Conservation (phyloP, 106 monocot genomes). For the Phalaenopsis aphrodite region DNA sequence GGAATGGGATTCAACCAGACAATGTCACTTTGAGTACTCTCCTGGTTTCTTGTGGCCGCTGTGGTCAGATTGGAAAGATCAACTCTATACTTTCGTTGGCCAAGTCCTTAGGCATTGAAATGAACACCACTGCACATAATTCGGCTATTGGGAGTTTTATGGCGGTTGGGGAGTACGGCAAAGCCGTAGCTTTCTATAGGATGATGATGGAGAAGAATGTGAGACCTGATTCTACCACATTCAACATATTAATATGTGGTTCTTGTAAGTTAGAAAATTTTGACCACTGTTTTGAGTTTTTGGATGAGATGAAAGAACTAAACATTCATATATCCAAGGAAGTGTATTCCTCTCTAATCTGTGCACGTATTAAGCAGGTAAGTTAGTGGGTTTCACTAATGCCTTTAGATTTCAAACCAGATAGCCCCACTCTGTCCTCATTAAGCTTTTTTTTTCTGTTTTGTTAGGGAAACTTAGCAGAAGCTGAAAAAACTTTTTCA, state of each 20-base stretch:
- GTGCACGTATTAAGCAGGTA: conserved; percentile 82
- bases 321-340: conserved; percentile 79
- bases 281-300: conserved; percentile 50
- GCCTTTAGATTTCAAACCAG: neutral
- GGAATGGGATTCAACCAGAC: conserved; percentile 57
- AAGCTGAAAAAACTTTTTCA: conserved; percentile 71
- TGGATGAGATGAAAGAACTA: conserved; percentile 67
- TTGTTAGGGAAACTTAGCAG: conserved; percentile 45
- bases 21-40: conserved; percentile 92
- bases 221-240: conserved; percentile 73
- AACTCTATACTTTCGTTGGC: conserved; percentile 66
- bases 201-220: conserved; percentile 60
- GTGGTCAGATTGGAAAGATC: conserved; percentile 58
- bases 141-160: conserved; percentile 90
- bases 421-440: neutral
- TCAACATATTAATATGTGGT: conserved; percentile 84
- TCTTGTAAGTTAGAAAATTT: conserved; percentile 72
- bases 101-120: conserved; percentile 46
- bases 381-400: conserved; percentile 1
- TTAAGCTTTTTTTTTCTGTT: neutral
- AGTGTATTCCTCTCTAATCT: conserved; percentile 84
- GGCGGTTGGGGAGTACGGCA: conserved; percentile 58
- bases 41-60: conserved; percentile 75
- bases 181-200: conserved; percentile 62
- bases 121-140: conserved; percentile 81